These are phyloP conservation scores for Solanum okadae DNA, from an alignment of 257 asterid species.

Conservation along the genomic window DNA sequence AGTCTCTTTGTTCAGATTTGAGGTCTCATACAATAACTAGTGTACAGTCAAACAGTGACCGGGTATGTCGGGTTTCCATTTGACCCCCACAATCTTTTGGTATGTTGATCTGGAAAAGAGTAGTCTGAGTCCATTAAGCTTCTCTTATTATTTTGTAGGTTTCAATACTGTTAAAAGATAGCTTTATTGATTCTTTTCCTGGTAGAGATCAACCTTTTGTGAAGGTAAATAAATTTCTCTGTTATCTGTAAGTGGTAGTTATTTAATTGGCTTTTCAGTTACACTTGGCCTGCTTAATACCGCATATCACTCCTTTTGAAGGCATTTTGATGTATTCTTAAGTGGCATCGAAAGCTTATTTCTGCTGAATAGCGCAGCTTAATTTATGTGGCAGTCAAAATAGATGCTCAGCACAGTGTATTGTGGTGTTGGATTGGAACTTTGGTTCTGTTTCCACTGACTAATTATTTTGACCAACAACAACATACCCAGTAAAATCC, in stretches of 20 bases:
- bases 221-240: constrained; percentile 39
- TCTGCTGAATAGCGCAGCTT: neutral
- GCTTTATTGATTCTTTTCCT: constrained; percentile 72
- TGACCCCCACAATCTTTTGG: neutral
- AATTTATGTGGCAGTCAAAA: neutral
- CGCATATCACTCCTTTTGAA: neutral
- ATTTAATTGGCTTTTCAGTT: neutral
- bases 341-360: neutral
- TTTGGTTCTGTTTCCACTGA: neutral
- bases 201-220: constrained; percentile 53
- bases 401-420: neutral
- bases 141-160: constrained; percentile 42
- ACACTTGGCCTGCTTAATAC: neutral
- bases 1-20: constrained; percentile 72
- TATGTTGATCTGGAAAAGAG: neutral
- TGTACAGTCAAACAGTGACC: constrained; percentile 65
- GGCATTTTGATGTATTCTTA: neutral
- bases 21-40: constrained; percentile 77
- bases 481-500: too few relatives aligned
- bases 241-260: neutral
- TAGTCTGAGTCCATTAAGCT: neutral
- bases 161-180: constrained; percentile 74
- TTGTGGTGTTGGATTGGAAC: neutral
- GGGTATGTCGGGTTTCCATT: constrained; percentile 28
- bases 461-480: neutral